Conservation (phyloP, 371 early-diverging fungal genomes). For the Saksenaea vasiformis region DNA sequence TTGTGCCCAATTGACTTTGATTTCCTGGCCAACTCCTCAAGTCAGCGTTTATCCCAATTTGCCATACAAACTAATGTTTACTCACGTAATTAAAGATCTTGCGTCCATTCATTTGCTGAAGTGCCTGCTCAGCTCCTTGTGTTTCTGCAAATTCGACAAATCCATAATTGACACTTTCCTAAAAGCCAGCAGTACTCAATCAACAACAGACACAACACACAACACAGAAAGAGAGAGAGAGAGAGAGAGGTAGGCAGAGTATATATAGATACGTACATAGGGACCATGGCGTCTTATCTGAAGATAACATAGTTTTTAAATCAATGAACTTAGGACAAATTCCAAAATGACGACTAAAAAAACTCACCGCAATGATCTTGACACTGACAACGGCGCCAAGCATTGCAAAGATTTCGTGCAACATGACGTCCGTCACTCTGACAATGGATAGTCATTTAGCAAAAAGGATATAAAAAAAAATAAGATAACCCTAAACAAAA, state of each 20-base stretch:
- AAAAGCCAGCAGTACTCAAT: not conserved
- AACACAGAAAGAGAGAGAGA: not conserved
- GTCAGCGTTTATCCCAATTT: not conserved
- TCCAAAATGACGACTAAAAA: not conserved
- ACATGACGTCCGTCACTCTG: constrained; percentile 71
- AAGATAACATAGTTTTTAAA: constrained; percentile 1
- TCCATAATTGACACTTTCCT: constrained; percentile 74
- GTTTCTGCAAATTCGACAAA: constrained; percentile 78
- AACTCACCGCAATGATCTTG: constrained; percentile 81
- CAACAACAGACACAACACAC: too few species aligned
- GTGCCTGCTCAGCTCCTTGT: constrained; percentile 64
- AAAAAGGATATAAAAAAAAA: not conserved
- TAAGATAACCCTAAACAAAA: not conserved
- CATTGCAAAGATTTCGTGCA: constrained; percentile 77
- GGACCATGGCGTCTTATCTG: constrained; percentile 40
- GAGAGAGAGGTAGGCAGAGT: too few species aligned
- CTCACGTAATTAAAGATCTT: constrained; percentile 51
- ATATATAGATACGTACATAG: constrained; percentile 18
- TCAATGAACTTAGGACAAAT: not conserved
- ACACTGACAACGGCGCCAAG: constrained; percentile 69
- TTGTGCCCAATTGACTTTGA: constrained; percentile 87
- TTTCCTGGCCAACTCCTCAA: constrained; percentile 57
- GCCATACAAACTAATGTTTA: not conserved
- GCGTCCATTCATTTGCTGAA: constrained; percentile 70
- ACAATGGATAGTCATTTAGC: not conserved